Evolutionary conservation across 805 yeast genomes (phyloP).

Genomic region (Candida arabinofermentans): DNA sequence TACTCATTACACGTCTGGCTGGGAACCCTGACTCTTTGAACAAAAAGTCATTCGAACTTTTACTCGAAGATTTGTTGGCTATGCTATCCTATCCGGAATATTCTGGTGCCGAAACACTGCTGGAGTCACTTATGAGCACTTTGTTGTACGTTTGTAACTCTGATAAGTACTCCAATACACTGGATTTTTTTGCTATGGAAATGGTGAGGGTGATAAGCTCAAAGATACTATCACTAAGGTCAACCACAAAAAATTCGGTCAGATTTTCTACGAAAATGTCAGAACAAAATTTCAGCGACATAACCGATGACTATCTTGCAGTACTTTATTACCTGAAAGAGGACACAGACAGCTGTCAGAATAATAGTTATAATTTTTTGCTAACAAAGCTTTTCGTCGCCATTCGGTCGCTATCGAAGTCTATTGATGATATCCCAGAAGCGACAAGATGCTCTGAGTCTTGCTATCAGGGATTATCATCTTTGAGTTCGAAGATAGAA

Average conservation of each 20-base stretch:
- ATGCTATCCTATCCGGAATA: conserved; percentile 56
- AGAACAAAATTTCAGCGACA: conserved; percentile 4
- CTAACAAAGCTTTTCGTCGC: neutral
- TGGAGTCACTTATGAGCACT: conserved; percentile 41
- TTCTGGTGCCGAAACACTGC: conserved; percentile 52
- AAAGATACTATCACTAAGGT: conserved; percentile 37
- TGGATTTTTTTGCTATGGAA: conserved; percentile 55
- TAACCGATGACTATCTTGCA: conserved; percentile 6
- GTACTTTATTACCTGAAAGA: conserved; percentile 6
- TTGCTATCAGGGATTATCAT: neutral
- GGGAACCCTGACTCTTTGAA: conserved; percentile 28
- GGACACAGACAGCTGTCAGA: neutral
- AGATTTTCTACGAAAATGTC: conserved; percentile 8
- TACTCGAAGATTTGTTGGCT: conserved; percentile 52
- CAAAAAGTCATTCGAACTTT: conserved; percentile 43
- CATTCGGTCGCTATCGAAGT: neutral
- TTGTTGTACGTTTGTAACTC: conserved; percentile 38
- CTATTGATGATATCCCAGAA: neutral
- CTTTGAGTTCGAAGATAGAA: no score
- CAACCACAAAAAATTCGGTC: neutral
- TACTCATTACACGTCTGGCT: conserved; percentile 28
- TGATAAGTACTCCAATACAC: conserved; percentile 34
- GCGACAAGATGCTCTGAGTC: neutral
- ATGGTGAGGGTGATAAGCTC: conserved; percentile 59
- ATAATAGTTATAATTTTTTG: conserved; percentile 2